Evolutionary conservation across 768 basidiomycete species (phyloP).

Genomic region (Daedaleopsis nitida): DNA sequence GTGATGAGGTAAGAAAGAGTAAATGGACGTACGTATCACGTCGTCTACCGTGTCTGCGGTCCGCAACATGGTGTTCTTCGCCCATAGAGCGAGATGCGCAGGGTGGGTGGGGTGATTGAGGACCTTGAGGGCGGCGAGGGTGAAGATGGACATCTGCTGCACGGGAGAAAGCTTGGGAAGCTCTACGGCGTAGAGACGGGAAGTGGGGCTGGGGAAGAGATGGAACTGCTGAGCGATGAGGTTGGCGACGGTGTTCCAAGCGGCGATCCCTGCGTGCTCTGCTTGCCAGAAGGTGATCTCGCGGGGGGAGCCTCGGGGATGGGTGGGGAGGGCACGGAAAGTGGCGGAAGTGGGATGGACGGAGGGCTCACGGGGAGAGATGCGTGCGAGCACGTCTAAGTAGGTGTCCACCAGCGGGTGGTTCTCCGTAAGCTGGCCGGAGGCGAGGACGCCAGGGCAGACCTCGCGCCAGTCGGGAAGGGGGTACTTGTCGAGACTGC

Average conservation of each 20-base stretch:
- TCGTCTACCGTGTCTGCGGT: slow-evolving; percentile 57
- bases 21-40: slow-evolving; percentile 50
- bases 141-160: slow-evolving; percentile 39
- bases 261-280: slow-evolving; percentile 14
- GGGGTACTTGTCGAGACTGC: slow-evolving; percentile 24
- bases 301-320: slow-evolving; percentile 4
- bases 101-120: slow-evolving; percentile 56
- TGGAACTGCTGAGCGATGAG: slow-evolving; percentile 13
- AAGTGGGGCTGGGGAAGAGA: slow-evolving; percentile 11
- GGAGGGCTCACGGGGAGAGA: slow-evolving; percentile 33
- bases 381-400: slow-evolving; percentile 45
- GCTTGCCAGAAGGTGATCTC: slow-evolving; percentile 12
- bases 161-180: slow-evolving; percentile 16
- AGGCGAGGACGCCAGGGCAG: slow-evolving; percentile 38
- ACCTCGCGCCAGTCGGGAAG: slow-evolving; percentile 28
- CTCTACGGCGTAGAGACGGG: slow-evolving; percentile 3
- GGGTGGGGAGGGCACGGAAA: not conserved
- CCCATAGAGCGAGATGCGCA: slow-evolving; percentile 70
- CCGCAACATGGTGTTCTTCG: slow-evolving; percentile 44
- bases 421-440: slow-evolving; percentile 47
- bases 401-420: slow-evolving; percentile 52
- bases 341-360: not conserved
- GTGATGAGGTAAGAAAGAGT: not conserved
- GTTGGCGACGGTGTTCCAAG: slow-evolving; percentile 8
- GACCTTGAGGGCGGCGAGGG: slow-evolving; percentile 62